Evolutionary conservation across 176 grass and related monocot species (phyloP), one percentile per base, ranked within the genome.

Genomic region (Triticum monococcum): DNA sequence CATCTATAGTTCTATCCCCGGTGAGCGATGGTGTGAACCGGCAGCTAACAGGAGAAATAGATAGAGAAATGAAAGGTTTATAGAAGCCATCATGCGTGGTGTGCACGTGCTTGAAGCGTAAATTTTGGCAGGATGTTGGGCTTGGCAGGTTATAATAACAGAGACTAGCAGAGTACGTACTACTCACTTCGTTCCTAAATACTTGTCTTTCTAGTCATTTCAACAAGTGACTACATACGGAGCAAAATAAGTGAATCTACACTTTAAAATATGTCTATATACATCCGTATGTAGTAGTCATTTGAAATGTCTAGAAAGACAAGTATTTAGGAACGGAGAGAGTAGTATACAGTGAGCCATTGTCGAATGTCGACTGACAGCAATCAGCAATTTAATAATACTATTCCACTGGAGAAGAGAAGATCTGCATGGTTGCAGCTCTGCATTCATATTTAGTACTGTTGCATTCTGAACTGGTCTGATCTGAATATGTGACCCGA

Each of bases 51-150:
- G 22, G 57, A 64, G 77, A 79, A 30, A 52, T 4, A 23, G 41
- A 75, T 22, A 23, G 22, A 8, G 10, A 50, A 77, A 9, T 3
- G 8, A 12, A 69, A 37, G 22, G 30, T 6, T 5, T 28, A 52
- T 52, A 52, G 20, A 12, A 18, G 31, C 9, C 4, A 38, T 70
- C 8, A 20, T 37, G 22, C 13, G 24, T 48, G 0, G 13, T 75
- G 43, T 30, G 79, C 41, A 50, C 26, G 25, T 69, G 64, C 13
- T 18, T 57, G 46, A 28, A 68, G 25, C 5, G 16, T 41, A 81
- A 46, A 52, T 28, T 48, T 50, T 67, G 41, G 79, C 63, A 81
- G 41, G 64, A 35, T 68, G 64, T 81, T 79, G 17, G 40, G 64
- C 7, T 48, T 50, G 5, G 9, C 62, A 11, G 13, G 12, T 18